Conservation (phyloP, 2,329 filamentous ascomycete genomes). For the Purpureocillium lavendulum region DNA sequence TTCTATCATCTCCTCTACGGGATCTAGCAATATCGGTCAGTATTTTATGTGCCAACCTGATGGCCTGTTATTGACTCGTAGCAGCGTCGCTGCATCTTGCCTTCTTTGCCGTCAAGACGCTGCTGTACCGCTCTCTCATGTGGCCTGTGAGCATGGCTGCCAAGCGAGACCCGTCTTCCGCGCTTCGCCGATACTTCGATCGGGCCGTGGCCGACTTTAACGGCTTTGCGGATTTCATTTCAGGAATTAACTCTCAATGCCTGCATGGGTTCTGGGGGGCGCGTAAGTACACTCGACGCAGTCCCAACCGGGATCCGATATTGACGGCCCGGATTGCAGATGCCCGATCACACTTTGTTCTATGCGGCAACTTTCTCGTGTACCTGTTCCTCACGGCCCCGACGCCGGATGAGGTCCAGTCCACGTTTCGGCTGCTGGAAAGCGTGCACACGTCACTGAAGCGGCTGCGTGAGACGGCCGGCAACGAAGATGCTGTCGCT, state of each 20-base stretch:
- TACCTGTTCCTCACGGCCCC: constrained; percentile 28
- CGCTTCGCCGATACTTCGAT: constrained; percentile 12
- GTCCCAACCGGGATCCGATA: not conserved
- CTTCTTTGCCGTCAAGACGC: constrained; percentile 22
- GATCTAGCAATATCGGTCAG: too few species aligned
- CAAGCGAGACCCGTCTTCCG: constrained; percentile 15
- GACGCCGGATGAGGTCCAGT: constrained; percentile 8
- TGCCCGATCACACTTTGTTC: constrained; percentile 23
- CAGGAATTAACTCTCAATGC: not conserved
- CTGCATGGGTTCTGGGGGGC: not conserved
- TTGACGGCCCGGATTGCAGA: not conserved
- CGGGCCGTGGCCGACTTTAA: constrained; percentile 14
- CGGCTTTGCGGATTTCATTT: constrained; percentile 19
- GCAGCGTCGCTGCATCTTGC: constrained; percentile 16
- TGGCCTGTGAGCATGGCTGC: constrained; percentile 24
- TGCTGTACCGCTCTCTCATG: constrained; percentile 27
- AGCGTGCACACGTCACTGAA: constrained; percentile 12
- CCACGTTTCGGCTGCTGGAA: constrained; percentile 13
- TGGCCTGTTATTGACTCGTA: not conserved
- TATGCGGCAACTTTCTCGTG: constrained; percentile 28
- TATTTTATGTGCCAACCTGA: not conserved
- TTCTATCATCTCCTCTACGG: too few species aligned
- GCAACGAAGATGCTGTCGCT: constrained; percentile 6
- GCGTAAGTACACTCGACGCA: not conserved
- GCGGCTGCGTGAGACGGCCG: constrained; percentile 7